phyloP scores from a whole-genome alignment of 371 early-diverging fungal genomes.

The Apophysomyces elegans region DNA sequence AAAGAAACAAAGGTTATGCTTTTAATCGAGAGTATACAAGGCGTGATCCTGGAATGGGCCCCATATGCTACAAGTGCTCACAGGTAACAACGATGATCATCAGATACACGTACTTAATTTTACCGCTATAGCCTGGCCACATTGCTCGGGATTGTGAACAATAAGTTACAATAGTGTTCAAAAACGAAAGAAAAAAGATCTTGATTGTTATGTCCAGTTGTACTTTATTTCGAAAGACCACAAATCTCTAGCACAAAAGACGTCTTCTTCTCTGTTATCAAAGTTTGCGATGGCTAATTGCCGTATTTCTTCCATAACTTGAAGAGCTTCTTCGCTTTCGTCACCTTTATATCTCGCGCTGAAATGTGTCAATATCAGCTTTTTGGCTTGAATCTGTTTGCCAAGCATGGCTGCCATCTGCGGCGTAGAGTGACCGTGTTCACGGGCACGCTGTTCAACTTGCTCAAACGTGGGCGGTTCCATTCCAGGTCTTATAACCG shows the following conservation, averaged over 20 bases:
- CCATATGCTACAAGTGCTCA: conserved; percentile 20
- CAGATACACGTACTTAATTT: not conserved
- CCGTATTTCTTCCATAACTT: conserved; percentile 62
- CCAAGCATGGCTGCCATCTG: conserved; percentile 64
- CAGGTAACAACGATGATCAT: conserved; percentile 11
- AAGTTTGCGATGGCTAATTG: conserved; percentile 41
- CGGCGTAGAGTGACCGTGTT: conserved; percentile 68
- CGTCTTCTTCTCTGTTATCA: conserved; percentile 32
- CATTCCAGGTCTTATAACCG: conserved; percentile 12
- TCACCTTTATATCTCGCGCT: conserved; percentile 62
- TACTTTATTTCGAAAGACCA: conserved; percentile 45
- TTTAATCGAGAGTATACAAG: conserved; percentile 1
- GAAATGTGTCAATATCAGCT: conserved; percentile 63
- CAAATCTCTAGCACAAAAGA: conserved; percentile 51
- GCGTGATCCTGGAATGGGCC: not conserved
- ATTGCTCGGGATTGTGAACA: conserved; percentile 18
- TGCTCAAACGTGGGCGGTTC: conserved; percentile 26
- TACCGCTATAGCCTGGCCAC: conserved; percentile 15
- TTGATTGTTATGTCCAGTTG: not conserved
- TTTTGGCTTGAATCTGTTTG: conserved; percentile 41
- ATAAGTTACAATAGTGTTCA: not conserved
- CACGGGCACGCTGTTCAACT: conserved; percentile 39
- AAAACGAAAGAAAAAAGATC: not conserved
- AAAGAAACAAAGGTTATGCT: conserved; percentile 3
- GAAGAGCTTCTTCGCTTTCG: conserved; percentile 35